These are phyloP conservation scores for Chalciporus sphaerocephalus DNA, from an alignment of 768 basidiomycete species.

Conservation along the genomic window DNA sequence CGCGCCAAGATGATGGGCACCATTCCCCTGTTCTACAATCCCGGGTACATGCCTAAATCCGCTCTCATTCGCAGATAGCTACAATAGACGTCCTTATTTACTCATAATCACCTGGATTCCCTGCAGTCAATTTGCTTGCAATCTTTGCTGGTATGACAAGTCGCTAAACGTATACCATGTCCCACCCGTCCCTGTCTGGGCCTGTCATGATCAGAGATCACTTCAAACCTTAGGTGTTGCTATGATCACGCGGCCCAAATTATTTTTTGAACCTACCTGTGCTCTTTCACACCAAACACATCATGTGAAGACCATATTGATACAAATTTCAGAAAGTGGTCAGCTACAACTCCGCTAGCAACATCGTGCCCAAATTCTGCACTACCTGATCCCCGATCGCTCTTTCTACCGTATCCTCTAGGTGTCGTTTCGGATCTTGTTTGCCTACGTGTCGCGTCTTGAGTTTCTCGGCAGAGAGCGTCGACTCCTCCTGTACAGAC, in stretches of 20 bases:
- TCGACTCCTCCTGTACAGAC: constrained; percentile 96
- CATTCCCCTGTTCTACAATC: constrained; percentile 49
- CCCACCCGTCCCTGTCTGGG: no score
- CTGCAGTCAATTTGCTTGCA: no score
- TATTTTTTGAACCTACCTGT: no score
- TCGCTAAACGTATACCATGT: no score
- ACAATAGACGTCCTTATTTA: not conserved
- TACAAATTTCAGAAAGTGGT: not conserved
- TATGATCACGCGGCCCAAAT: not conserved
- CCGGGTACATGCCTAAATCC: constrained; percentile 24
- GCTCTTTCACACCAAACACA: not conserved
- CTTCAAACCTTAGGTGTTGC: not conserved
- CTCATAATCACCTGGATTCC: not conserved
- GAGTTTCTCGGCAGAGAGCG: constrained; percentile 87
- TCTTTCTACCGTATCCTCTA: constrained; percentile 96
- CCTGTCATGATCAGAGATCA: no score
- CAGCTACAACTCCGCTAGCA: constrained; percentile 80
- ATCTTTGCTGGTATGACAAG: no score
- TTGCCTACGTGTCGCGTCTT: constrained; percentile 98
- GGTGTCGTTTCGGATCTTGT: constrained; percentile 95
- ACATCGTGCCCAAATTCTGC: constrained; percentile 91
- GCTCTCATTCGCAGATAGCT: no score
- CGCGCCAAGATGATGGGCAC: constrained; percentile 90
- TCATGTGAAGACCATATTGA: constrained; percentile 13
- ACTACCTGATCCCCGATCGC: constrained; percentile 98